Evolutionary conservation across 495 filamentous ascomycete species (phyloP).

Genomic region (Penicillium lagena): DNA sequence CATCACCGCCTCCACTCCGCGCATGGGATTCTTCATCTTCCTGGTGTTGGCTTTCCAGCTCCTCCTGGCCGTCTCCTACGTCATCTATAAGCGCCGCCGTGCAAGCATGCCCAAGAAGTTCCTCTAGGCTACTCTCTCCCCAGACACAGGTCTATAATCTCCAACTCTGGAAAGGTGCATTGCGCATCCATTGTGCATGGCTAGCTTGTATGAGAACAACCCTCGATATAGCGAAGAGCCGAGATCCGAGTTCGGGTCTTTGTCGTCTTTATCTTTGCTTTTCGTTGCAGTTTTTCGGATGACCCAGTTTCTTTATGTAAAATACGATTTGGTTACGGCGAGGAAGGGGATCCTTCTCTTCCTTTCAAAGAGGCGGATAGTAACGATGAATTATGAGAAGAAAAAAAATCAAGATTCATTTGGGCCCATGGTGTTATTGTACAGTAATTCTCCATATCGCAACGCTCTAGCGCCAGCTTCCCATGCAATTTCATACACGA

Average conservation of each 20-base stretch:
- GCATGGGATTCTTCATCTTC: conserved; percentile 68
- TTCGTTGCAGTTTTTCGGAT: not conserved
- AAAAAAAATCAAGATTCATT: conserved; percentile 8
- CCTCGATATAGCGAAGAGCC: no score
- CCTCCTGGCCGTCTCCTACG: conserved; percentile 59
- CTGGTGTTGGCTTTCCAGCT: conserved; percentile 72
- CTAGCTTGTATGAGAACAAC: no score
- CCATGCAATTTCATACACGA: not conserved
- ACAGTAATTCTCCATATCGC: not conserved
- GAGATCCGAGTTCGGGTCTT: no score
- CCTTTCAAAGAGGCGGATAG: not conserved
- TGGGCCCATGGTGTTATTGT: not conserved
- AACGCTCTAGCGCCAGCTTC: not conserved
- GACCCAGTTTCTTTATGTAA: not conserved
- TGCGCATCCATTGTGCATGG: no score
- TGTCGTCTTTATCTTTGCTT: not conserved
- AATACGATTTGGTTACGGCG: no score
- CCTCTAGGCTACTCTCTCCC: conserved; percentile 42
- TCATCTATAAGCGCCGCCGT: conserved; percentile 77
- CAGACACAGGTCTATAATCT: no score
- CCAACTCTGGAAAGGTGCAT: no score
- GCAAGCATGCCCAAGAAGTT: conserved; percentile 84
- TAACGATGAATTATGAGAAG: not conserved
- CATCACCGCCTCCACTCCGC: conserved; percentile 51
- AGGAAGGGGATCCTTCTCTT: not conserved